Conservation (phyloP, 768 basidiomycete genomes). For the Mycena sanguinolenta region DNA sequence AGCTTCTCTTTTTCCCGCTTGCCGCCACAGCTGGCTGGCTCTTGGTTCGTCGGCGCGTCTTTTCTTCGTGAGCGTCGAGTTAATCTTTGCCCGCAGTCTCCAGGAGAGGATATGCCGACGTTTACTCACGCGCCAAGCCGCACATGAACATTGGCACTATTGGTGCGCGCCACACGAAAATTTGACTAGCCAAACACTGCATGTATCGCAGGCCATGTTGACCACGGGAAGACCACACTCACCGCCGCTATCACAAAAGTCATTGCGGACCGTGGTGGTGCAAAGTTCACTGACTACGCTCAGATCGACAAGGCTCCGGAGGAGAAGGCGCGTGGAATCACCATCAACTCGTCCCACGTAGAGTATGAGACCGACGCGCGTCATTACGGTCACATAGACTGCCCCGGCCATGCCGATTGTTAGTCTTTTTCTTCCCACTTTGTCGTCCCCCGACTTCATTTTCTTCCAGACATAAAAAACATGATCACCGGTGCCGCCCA, state of each 20-base stretch:
- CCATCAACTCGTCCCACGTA: slow-evolving; percentile 98
- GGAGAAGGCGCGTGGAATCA: slow-evolving; percentile 99
- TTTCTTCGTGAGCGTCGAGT: slow-evolving; percentile 8
- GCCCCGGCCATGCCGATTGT: slow-evolving; percentile 97
- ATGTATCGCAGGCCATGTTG: slow-evolving; percentile 81
- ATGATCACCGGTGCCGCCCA: slow-evolving; percentile 99
- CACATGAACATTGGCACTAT: slow-evolving; percentile 98
- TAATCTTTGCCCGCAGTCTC: slow-evolving; percentile 50
- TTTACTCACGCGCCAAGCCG: slow-evolving; percentile 82
- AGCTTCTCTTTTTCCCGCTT: slow-evolving; percentile 54
- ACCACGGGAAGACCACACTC: slow-evolving; percentile 98
- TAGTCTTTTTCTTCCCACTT: slow-evolving; percentile 44
- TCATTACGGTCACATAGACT: slow-evolving; percentile 99
- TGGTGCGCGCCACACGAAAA: slow-evolving; percentile 60
- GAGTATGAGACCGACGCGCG: slow-evolving; percentile 94
- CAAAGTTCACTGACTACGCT: slow-evolving; percentile 94
- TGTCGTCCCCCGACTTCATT: slow-evolving; percentile 27
- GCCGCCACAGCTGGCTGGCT: slow-evolving; percentile 49
- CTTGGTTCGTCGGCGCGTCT: slow-evolving; percentile 33
- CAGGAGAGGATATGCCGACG: slow-evolving; percentile 83
- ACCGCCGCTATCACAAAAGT: slow-evolving; percentile 97
- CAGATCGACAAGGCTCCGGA: slow-evolving; percentile 99
- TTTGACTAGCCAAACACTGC: slow-evolving; percentile 14
- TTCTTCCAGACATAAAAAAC: slow-evolving; percentile 86
- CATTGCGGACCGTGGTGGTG: slow-evolving; percentile 80